Evolutionary conservation across 768 basidiomycete genomes (phyloP).

Genomic region (Hysterangium stoloniferum): DNA sequence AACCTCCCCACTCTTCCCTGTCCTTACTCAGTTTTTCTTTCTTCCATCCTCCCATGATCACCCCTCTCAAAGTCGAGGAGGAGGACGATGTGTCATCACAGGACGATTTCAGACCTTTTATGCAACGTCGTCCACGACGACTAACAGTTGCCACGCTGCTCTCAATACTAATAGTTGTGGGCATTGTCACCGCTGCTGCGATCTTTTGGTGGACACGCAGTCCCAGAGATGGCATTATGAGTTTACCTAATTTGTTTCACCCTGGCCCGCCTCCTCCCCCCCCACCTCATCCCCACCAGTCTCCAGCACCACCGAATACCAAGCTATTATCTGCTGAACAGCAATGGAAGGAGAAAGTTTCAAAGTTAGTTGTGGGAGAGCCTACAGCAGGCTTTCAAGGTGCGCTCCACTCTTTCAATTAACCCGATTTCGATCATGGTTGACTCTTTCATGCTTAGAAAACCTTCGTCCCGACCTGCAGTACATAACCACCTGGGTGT

Average conservation of each 20-base stretch:
- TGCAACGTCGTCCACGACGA: background rate
- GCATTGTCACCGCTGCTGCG: background rate
- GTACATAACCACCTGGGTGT: slow-evolving; percentile 68
- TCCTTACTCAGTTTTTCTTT: too few species aligned
- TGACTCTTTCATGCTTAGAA: slow-evolving; percentile 30
- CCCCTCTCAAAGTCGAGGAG: background rate
- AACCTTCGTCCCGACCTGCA: slow-evolving; percentile 52
- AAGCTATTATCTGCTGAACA: slow-evolving; percentile 7
- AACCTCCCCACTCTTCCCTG: too few species aligned
- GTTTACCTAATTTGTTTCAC: background rate
- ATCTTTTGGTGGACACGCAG: background rate
- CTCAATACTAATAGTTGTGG: background rate
- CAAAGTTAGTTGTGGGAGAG: slow-evolving; percentile 28
- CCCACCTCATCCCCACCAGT: background rate
- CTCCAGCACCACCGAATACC: background rate
- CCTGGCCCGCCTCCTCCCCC: background rate
- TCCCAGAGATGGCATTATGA: background rate
- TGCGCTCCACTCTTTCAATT: slow-evolving; percentile 14
- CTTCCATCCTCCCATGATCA: background rate
- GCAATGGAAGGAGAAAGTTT: slow-evolving; percentile 2
- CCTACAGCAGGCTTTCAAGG: slow-evolving; percentile 56
- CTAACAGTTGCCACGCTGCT: background rate
- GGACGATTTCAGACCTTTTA: background rate
- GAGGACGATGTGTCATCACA: too few species aligned
- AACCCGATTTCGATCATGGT: too few species aligned